Evolutionary conservation across 2,329 filamentous ascomycete species (phyloP).

Genomic region (Fusarium sp.): DNA sequence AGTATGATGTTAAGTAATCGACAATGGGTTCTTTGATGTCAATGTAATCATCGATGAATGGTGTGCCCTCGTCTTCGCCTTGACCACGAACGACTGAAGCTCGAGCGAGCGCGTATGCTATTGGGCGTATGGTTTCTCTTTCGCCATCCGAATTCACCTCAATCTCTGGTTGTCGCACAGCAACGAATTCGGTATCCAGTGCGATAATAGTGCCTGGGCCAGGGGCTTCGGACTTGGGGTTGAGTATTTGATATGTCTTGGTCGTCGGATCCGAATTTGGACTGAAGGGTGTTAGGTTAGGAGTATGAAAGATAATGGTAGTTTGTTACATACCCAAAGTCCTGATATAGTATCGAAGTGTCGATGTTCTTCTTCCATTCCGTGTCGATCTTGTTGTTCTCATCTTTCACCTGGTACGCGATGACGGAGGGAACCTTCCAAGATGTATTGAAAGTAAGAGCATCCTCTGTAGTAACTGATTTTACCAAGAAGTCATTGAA

Average conservation of each 20-base stretch:
- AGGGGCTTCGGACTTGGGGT: constrained; percentile 73
- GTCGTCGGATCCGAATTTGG: constrained; percentile 54
- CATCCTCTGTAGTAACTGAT: constrained; percentile 83
- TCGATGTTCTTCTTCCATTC: constrained; percentile 89
- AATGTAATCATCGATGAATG: constrained; percentile 98
- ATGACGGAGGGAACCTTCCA: constrained; percentile 96
- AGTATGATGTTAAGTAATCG: constrained; percentile 95
- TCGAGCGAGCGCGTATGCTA: constrained; percentile 90
- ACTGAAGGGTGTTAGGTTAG: constrained; percentile 52
- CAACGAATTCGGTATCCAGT: constrained; percentile 96
- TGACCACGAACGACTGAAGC: constrained; percentile 89
- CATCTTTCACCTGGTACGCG: constrained; percentile 84
- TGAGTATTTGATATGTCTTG: constrained; percentile 72
- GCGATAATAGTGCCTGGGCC: constrained; percentile 82
- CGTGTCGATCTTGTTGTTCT: constrained; percentile 85
- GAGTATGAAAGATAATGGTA: neutral
- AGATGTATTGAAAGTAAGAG: constrained; percentile 85
- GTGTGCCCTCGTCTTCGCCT: constrained; percentile 81
- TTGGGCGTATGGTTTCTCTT: constrained; percentile 88
- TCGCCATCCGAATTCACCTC: constrained; percentile 96
- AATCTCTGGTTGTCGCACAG: constrained; percentile 91
- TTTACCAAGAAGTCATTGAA: constrained; percentile 98
- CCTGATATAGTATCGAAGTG: constrained; percentile 84
- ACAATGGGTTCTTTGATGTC: constrained; percentile 90
- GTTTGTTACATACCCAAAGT: constrained; percentile 63